A percentile compares a stretch with the other conserved stretches of the same genome.
phyloP scores from a whole-genome alignment of 2,329 filamentous ascomycete genomes.

The Ceratocystiopsis sp. region DNA sequence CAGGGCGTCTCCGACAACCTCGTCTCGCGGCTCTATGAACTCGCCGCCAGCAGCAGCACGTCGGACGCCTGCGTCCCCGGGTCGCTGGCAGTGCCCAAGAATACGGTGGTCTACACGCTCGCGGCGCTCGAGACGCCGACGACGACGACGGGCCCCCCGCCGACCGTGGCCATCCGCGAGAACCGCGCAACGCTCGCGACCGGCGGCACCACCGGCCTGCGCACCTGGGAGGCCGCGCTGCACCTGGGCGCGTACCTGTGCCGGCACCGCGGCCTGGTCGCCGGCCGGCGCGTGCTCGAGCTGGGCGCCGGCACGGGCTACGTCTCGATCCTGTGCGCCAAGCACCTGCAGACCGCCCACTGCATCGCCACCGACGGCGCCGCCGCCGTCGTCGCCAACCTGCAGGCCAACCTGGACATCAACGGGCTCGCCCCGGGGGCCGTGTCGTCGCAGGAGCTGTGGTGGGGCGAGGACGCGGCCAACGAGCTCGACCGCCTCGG shows the following conservation, averaged over 20 bases:
- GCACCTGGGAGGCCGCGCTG: conserved; percentile 69
- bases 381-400: conserved; percentile 48
- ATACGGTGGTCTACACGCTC: conserved; percentile 54
- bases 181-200: conserved; percentile 52
- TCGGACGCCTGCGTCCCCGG: conserved; percentile 42
- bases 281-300: conserved; percentile 46
- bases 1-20: conserved; percentile 76
- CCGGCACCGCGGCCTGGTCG: conserved; percentile 25
- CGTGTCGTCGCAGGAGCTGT: conserved; percentile 36
- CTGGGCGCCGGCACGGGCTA: conserved; percentile 65
- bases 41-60: conserved; percentile 40
- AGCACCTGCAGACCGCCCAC: conserved; percentile 39
- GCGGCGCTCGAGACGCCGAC: conserved; percentile 17
- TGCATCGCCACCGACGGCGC: conserved; percentile 60
- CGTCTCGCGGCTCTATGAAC: conserved; percentile 32
- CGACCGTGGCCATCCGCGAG: conserved; percentile 45
- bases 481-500: neutral
- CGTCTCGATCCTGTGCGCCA: conserved; percentile 56
- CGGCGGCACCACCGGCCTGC: conserved; percentile 55
- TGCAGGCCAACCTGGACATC: conserved; percentile 51
- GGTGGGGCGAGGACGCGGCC: conserved; percentile 33
- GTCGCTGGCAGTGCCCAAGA: conserved; percentile 46
- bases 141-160: conserved; percentile 5
- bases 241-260: conserved; percentile 56
- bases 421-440: conserved; percentile 40